Evolutionary conservation across 2,329 filamentous ascomycete species (phyloP).

Genomic region (Albifimbria verrucaria): DNA sequence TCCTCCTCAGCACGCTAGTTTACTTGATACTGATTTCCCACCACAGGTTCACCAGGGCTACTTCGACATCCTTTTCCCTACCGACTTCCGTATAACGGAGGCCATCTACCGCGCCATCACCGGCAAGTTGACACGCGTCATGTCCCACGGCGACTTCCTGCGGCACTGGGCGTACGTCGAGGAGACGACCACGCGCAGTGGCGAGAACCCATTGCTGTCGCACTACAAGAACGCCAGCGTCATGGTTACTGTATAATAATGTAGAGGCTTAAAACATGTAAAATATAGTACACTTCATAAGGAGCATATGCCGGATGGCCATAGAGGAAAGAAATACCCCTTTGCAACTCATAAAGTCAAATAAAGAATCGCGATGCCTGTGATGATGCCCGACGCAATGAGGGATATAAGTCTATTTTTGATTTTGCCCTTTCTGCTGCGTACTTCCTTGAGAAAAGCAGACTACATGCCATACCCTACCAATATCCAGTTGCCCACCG

Average conservation of each 20-base stretch:
- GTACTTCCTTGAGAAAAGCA: too few relatives aligned
- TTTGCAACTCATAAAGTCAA: too few relatives aligned
- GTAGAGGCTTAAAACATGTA: too few relatives aligned
- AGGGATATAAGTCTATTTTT: too few relatives aligned
- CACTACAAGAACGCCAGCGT: conserved; percentile 97
- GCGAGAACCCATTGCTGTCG: conserved; percentile 86
- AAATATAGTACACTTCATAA: neutral
- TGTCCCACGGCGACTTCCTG: conserved; percentile 89
- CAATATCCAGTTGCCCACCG: too few relatives aligned
- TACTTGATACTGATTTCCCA: neutral
- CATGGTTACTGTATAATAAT: conserved; percentile 75
- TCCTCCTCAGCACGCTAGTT: neutral
- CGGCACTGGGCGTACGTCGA: conserved; percentile 84
- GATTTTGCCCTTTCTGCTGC: too few relatives aligned
- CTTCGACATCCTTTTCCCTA: conserved; percentile 98
- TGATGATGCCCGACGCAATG: too few relatives aligned
- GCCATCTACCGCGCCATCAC: conserved; percentile 91
- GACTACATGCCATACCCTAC: too few relatives aligned
- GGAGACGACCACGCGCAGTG: conserved; percentile 82
- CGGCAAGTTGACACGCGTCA: conserved; percentile 81
- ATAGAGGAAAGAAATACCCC: too few relatives aligned
- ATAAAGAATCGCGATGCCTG: too few relatives aligned
- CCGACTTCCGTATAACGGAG: conserved; percentile 87
- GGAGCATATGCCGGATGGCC: too few relatives aligned
- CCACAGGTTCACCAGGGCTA: conserved; percentile 90